A percentile compares a stretch with the other conserved stretches of the same genome.
phyloP scores from a whole-genome alignment of 1,139 yeast species.

The Sporopachydermia cereana region DNA sequence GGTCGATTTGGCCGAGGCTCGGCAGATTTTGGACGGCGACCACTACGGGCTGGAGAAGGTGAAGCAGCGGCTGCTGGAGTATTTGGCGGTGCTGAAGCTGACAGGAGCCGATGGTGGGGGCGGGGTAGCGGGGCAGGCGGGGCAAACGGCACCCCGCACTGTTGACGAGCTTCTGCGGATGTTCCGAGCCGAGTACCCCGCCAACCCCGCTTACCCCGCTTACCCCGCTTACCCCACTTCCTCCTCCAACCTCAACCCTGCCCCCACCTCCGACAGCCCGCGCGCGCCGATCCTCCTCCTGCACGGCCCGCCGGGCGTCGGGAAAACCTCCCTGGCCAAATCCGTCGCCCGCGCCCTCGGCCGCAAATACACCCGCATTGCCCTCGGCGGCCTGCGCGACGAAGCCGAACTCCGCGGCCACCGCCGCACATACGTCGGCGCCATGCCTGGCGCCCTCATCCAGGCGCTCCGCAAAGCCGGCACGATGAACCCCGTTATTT shows the following conservation, averaged over 20 bases:
- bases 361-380: slow-evolving; percentile 70
- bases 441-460: slow-evolving; percentile 80
- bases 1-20: slow-evolving; percentile 44
- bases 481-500: slow-evolving; percentile 78
- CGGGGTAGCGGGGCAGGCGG: slow-evolving; percentile 7
- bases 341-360: slow-evolving; percentile 76
- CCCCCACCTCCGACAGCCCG: too few species aligned
- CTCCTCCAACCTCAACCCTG: too few species aligned
- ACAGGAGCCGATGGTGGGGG: slow-evolving; percentile 15
- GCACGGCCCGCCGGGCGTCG: slow-evolving; percentile 95
- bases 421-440: slow-evolving; percentile 86
- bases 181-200: not conserved
- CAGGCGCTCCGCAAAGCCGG: slow-evolving; percentile 73
- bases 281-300: slow-evolving; percentile 69
- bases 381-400: slow-evolving; percentile 82
- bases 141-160: slow-evolving; percentile 4
- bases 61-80: slow-evolving; percentile 71
- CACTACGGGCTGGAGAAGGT: slow-evolving; percentile 80
- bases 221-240: slow-evolving; percentile 9
- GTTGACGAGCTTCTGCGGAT: not conserved
- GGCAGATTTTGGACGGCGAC: slow-evolving; percentile 54
- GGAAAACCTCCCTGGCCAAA: slow-evolving; percentile 82
- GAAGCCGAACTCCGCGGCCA: slow-evolving; percentile 91
- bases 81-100: slow-evolving; percentile 64
- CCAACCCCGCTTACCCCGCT: not conserved